phyloP scores from a whole-genome alignment of 2,329 filamentous ascomycete genomes.

The Xylariaceae sp. region DNA sequence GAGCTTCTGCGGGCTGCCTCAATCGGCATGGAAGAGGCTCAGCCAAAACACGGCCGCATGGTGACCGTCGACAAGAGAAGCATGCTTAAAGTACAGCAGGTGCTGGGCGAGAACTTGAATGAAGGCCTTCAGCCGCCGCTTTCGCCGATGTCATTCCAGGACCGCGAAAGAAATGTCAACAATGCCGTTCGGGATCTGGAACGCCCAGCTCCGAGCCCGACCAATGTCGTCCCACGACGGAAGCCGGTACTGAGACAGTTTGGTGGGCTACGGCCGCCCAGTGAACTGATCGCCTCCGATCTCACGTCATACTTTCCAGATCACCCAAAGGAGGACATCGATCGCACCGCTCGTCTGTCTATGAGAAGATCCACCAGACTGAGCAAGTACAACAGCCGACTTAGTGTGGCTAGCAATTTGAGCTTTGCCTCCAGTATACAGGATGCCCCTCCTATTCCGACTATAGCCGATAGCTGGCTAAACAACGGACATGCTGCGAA shows the following conservation, averaged over 20 bases:
- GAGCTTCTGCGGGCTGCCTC: slow-evolving; percentile 83
- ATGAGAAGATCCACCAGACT: slow-evolving; percentile 84
- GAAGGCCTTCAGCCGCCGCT: slow-evolving; percentile 76
- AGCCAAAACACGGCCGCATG: slow-evolving; percentile 62
- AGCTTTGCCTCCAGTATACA: slow-evolving; percentile 89
- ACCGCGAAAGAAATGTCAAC: slow-evolving; percentile 62
- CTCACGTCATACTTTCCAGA: slow-evolving; percentile 96
- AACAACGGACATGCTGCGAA: slow-evolving; percentile 52
- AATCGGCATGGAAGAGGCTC: slow-evolving; percentile 83
- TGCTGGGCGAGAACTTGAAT: slow-evolving; percentile 82
- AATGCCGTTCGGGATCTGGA: slow-evolving; percentile 55
- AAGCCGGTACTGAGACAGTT: slow-evolving; percentile 68
- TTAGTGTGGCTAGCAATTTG: slow-evolving; percentile 89
- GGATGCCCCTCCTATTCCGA: slow-evolving; percentile 91
- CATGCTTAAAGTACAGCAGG: slow-evolving; percentile 80
- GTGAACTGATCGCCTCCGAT: slow-evolving; percentile 95
- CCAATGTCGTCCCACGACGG: slow-evolving; percentile 38
- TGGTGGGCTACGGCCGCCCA: slow-evolving; percentile 86
- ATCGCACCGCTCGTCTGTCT: slow-evolving; percentile 88
- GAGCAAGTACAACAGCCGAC: slow-evolving; percentile 85
- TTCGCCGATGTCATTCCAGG: slow-evolving; percentile 69
- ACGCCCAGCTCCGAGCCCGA: slow-evolving; percentile 46
- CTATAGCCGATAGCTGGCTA: slow-evolving; percentile 91
- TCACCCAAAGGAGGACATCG: slow-evolving; percentile 88
- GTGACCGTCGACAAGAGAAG: slow-evolving; percentile 67